Evolutionary conservation across 805 yeast species (phyloP).

Genomic region (Kregervanrija fluxuum): DNA sequence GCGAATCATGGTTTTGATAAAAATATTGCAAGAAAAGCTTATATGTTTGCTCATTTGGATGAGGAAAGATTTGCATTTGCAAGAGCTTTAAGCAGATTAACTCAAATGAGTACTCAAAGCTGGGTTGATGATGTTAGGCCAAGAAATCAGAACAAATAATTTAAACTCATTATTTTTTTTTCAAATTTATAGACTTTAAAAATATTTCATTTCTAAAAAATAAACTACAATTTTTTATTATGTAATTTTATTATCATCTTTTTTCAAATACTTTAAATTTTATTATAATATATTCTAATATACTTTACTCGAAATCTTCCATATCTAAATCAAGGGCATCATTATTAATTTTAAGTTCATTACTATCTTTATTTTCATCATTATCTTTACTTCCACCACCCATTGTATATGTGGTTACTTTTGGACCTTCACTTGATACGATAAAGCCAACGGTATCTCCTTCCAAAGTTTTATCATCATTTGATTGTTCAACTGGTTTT

Average conservation of each 20-base stretch:
- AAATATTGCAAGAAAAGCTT: slow-evolving; percentile 60
- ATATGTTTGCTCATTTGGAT: slow-evolving; percentile 73
- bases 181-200: no score
- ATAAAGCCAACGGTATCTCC: slow-evolving; percentile 43
- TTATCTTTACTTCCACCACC: slow-evolving; percentile 5
- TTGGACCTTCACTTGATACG: slow-evolving; percentile 32
- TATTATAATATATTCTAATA: no score
- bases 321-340: slow-evolving; percentile 57
- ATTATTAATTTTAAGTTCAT: slow-evolving; percentile 33
- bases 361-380: neutral
- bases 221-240: no score
- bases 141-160: neutral
- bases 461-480: slow-evolving; percentile 11
- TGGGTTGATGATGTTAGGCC: slow-evolving; percentile 57
- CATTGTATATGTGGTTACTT: slow-evolving; percentile 22
- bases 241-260: no score
- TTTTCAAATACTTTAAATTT: no score
- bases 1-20: slow-evolving; percentile 72
- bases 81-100: slow-evolving; percentile 81
- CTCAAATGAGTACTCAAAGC: slow-evolving; percentile 89
- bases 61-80: slow-evolving; percentile 97
- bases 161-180: no score
- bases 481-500: slow-evolving; percentile 17
- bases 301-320: slow-evolving; percentile 3
- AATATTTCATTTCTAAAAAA: no score